phyloP scores from a whole-genome alignment of 345 rosid genomes.

The Eucalyptus lansdowneana region DNA sequence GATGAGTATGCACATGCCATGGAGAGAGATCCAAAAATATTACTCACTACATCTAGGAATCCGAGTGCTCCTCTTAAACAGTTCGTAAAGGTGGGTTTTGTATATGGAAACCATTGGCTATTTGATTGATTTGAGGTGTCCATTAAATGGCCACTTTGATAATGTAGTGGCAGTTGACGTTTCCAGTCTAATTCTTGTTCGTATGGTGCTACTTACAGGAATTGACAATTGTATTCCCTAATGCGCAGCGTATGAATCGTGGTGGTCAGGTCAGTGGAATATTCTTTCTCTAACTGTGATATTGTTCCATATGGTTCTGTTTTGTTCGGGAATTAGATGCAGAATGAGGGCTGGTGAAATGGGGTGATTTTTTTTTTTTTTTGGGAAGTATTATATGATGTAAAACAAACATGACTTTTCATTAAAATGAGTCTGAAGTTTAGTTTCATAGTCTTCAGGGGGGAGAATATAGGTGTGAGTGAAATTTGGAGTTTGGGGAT shows the following conservation, averaged over 20 bases:
- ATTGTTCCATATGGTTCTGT: not conserved
- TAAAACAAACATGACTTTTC: not conserved
- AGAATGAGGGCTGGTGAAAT: not conserved
- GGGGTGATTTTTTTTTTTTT: not conserved
- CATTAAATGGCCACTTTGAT: not conserved
- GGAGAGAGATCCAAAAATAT: conserved; percentile 61
- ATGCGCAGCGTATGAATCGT: conserved; percentile 68
- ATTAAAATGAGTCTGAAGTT: not conserved
- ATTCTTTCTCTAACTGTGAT: not conserved
- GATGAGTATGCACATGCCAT: conserved; percentile 82
- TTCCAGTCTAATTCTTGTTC: not conserved
- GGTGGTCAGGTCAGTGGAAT: conserved; percentile 63
- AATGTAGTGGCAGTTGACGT: not conserved
- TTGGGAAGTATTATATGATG: not conserved
- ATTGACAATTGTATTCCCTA: conserved; percentile 74
- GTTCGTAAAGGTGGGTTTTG: conserved; percentile 52
- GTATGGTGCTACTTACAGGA: conserved; percentile 33
- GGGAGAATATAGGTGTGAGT: not conserved
- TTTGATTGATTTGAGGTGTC: not conserved
- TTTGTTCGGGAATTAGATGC: not conserved
- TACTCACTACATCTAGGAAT: conserved; percentile 79
- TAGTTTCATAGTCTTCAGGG: not conserved
- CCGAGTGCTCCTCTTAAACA: conserved; percentile 78
- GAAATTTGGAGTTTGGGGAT: not conserved
- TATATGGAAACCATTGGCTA: not conserved